A percentile compares a stretch with the other conserved stretches of the same genome.
Evolutionary conservation across 208 protist genomes (phyloP).

Genomic region (Willaertia magna): DNA sequence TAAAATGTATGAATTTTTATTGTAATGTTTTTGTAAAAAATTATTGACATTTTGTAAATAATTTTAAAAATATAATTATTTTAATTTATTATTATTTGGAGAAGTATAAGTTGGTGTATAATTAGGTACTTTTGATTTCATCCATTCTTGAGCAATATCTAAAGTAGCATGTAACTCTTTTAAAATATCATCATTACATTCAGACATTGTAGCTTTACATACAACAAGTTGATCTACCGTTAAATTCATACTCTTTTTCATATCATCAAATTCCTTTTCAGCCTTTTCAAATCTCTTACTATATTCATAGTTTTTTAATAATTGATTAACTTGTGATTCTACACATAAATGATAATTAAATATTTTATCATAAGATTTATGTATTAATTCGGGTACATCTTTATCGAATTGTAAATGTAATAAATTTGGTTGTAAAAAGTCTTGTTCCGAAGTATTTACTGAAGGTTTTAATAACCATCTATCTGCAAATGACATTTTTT

Average conservation of each 20-base stretch:
- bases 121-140: too few species aligned
- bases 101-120: too few species aligned
- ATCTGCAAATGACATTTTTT: too few species aligned
- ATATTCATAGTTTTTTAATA: not conserved
- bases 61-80: too few species aligned
- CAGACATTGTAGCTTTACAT: not conserved
- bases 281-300: not conserved
- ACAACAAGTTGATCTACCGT: not conserved
- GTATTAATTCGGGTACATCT: not conserved
- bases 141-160: not conserved
- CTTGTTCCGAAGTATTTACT: too few species aligned
- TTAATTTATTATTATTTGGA: too few species aligned
- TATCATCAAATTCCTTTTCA: not conserved
- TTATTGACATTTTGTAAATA: too few species aligned
- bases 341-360: not conserved
- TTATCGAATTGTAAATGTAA: too few species aligned
- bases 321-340: not conserved
- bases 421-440: too few species aligned
- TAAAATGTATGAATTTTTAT: too few species aligned
- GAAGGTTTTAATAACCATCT: too few species aligned
- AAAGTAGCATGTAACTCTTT: not conserved
- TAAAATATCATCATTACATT: not conserved
- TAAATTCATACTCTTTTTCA: not conserved
- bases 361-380: not conserved
- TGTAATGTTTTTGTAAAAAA: too few species aligned